These are phyloP conservation scores for Pythium oligandrum DNA, from an alignment of 352 stramenopile genomes.

Conservation along the genomic window DNA sequence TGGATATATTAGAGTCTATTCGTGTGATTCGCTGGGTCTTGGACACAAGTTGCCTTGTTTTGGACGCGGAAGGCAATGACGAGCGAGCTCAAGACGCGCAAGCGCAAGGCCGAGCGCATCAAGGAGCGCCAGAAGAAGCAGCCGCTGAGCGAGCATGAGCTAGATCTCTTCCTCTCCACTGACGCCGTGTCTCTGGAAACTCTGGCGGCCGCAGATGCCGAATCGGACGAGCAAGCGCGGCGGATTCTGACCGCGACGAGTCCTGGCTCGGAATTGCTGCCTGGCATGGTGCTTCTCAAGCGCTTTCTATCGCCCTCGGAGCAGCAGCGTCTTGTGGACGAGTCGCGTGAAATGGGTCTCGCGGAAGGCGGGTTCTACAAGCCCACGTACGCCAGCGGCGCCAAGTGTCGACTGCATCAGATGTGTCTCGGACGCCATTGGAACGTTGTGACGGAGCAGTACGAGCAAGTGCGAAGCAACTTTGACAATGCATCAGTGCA, in stretches of 20 bases:
- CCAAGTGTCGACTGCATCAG: slow-evolving; percentile 67
- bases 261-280: slow-evolving; percentile 28
- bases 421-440: slow-evolving; percentile 70
- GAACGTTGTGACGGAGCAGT: slow-evolving; percentile 69
- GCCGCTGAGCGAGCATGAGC: slow-evolving; percentile 48
- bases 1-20: too few species aligned
- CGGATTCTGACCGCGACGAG: too few species aligned
- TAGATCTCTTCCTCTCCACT: slow-evolving; percentile 51
- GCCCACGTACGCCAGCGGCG: slow-evolving; percentile 61
- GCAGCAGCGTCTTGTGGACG: slow-evolving; percentile 56
- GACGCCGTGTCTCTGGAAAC: not conserved
- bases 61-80: not conserved
- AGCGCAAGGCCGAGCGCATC: slow-evolving; percentile 50
- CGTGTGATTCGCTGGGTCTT: too few species aligned
- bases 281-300: slow-evolving; percentile 62
- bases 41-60: too few species aligned
- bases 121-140: slow-evolving; percentile 35
- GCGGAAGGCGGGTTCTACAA: slow-evolving; percentile 51
- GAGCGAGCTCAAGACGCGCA: slow-evolving; percentile 6
- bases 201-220: slow-evolving; percentile 2
- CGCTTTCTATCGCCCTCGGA: slow-evolving; percentile 39
- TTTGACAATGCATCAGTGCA: slow-evolving; percentile 33
- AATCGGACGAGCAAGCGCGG: slow-evolving; percentile 1
- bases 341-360: slow-evolving; percentile 40
- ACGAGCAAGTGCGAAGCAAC: slow-evolving; percentile 54